Base-by-base conservation (phyloP, 306 rosid species). In the Sphenostylis stenocarpa region DNA sequence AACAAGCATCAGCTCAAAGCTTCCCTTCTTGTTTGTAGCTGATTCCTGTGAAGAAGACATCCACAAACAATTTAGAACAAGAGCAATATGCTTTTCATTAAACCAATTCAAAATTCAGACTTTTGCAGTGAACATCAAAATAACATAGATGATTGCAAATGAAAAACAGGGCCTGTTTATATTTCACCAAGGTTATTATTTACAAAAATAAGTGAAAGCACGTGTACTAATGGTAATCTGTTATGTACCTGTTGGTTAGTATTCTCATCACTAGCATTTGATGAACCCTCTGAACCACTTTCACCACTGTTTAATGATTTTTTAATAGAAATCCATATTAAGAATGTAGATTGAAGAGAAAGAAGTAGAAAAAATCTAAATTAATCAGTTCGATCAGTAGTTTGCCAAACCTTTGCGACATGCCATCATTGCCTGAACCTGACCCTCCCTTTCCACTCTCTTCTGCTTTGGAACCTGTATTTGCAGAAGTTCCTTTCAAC, bases 1-100 rank as follows among this genome's bases (percentile, higher is more conserved):
- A 70, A 87, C 97, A 80, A 96, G 97, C 98, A 96, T 96, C 84
- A 82, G 91, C 87, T 92, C 88, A 84, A 96, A 96, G 87, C 98
- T 85, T 49, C 99, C 94, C 79, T 89, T 92, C 85, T 88, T 92
- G 83, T 81, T 86, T 45, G 81, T 75, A 71, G 89, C 77, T 23
- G 89, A 87, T 41, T 91, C 99, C 99, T 95, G 77, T 47, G 66
- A 38, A 73, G 61, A 63, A 67, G 3, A 29, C 67, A 76, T 31
- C 51, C 31, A 67, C 67, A 44, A 68, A 33, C 5, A n/a, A 75
- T 36, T 14, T 8, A 41, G 57, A 67, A 57, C 45, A 13, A 55
- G 21, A 55, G 19, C 5, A 26, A 51, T 10, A 21, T 7, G 49
- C 39, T 65, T 51, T 31, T 16, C 26, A 67, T 44, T 56, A 67